Evolutionary conservation across 192 early-diverging fungal genomes (phyloP).

Genomic region (Backusella circina): DNA sequence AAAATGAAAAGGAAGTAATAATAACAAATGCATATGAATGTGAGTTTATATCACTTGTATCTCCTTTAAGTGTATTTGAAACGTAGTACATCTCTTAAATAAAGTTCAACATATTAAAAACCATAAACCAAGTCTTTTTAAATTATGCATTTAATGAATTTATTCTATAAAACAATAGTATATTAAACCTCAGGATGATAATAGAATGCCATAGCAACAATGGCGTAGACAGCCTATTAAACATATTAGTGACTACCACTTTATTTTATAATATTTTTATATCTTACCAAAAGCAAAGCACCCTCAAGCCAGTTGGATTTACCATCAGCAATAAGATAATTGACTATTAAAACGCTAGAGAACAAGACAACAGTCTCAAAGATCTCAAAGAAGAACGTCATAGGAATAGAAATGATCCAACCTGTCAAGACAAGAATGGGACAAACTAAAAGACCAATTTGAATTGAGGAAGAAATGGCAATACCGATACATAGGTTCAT

Average conservation of each 20-base stretch:
- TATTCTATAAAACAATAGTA: background rate
- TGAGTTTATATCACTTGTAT: no score
- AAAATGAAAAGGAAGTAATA: background rate
- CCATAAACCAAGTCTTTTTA: no score
- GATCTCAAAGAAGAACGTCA: slow-evolving; percentile 80
- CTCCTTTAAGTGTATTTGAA: no score
- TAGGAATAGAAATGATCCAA: slow-evolving; percentile 76
- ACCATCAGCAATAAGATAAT: slow-evolving; percentile 80
- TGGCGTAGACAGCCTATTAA: slow-evolving; percentile 61
- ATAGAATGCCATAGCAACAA: slow-evolving; percentile 83
- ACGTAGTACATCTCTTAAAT: no score
- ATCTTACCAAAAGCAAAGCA: slow-evolving; percentile 62
- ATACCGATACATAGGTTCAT: slow-evolving; percentile 74
- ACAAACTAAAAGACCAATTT: slow-evolving; percentile 82
- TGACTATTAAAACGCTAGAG: slow-evolving; percentile 72
- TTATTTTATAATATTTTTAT: background rate
- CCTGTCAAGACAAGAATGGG: slow-evolving; percentile 72
- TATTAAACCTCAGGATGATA: slow-evolving; percentile 50
- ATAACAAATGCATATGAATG: background rate
- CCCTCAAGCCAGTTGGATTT: slow-evolving; percentile 93
- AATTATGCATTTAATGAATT: background rate
- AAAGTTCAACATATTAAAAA: no score
- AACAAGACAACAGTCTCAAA: slow-evolving; percentile 85
- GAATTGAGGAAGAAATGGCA: slow-evolving; percentile 45
- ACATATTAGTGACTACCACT: background rate